phyloP scores from a whole-genome alignment of 179 eudicot genomes.

The Beta lomatogona region DNA sequence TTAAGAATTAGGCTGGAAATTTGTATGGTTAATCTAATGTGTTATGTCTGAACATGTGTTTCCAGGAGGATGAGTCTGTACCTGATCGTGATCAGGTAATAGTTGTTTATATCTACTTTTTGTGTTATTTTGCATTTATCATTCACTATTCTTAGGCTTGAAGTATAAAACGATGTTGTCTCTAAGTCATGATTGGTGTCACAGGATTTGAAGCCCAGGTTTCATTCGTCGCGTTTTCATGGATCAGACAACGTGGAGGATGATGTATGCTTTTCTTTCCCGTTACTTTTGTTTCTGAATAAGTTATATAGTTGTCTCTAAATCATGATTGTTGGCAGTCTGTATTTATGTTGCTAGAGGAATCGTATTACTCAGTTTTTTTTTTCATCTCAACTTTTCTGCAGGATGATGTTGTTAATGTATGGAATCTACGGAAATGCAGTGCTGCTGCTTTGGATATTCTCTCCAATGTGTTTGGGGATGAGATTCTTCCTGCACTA shows the following conservation, averaged over 20 bases:
- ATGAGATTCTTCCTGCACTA: conserved; percentile 82
- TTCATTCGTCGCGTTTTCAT: conserved; percentile 94
- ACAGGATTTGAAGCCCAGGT: conserved; percentile 97
- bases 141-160: not conserved
- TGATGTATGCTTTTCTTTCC: conserved; percentile 57
- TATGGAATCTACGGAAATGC: conserved; percentile 96
- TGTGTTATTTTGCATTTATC: not conserved
- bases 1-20: not conserved
- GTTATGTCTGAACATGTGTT: conserved; percentile 24
- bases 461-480: conserved; percentile 90
- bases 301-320: not conserved
- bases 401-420: conserved; percentile 92
- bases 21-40: conserved; percentile 16
- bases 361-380: not conserved
- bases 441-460: conserved; percentile 98
- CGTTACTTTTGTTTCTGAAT: not conserved
- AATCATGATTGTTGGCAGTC: not conserved
- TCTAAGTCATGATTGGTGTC: conserved; percentile 9
- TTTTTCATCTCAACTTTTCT: conserved; percentile 18
- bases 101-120: conserved; percentile 11
- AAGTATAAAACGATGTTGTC: conserved; percentile 5
- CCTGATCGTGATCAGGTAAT: conserved; percentile 94
- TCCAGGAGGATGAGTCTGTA: conserved; percentile 91
- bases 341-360: not conserved
- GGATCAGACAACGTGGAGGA: conserved; percentile 90